These are phyloP conservation scores for Zygnema cylindricum DNA, from an alignment of 139 green algal species.

Conservation along the genomic window DNA sequence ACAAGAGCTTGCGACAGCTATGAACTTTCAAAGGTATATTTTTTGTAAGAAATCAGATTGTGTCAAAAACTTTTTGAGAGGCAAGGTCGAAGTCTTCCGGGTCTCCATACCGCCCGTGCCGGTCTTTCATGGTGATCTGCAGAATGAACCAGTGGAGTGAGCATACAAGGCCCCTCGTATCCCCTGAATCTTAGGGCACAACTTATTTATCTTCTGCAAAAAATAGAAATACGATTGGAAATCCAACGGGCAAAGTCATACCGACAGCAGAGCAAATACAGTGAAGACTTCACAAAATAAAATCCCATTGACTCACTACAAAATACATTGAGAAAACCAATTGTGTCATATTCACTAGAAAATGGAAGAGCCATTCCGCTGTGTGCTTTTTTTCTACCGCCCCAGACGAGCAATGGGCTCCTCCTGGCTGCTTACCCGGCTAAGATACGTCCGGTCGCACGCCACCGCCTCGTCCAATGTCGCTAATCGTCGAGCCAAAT, in stretches of 20 bases:
- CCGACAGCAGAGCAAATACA: neutral
- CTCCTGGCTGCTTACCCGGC: neutral
- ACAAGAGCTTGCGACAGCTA: too few species aligned
- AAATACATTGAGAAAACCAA: neutral
- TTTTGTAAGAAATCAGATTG: too few species aligned
- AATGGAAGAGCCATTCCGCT: neutral
- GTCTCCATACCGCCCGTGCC: constrained; percentile 2
- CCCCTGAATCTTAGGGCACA: neutral
- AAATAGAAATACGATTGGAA: too few species aligned
- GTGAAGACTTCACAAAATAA: neutral
- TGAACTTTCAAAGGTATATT: too few species aligned
- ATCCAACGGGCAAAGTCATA: too few species aligned
- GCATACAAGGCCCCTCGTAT: neutral
- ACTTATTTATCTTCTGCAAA: neutral
- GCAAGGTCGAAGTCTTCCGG: constrained; percentile 39
- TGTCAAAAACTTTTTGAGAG: constrained; percentile 39
- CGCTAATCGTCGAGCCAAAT: constrained; percentile 12
- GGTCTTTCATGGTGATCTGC: constrained; percentile 24
- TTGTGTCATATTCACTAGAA: neutral
- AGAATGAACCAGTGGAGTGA: too few species aligned
- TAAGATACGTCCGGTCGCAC: constrained; percentile 48
- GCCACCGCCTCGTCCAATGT: constrained; percentile 50
- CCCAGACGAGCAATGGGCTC: neutral
- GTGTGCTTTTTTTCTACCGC: neutral
- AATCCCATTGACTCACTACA: neutral